phyloP scores from a whole-genome alignment of 257 asterid genomes.

The Salvia miltiorrhiza region DNA sequence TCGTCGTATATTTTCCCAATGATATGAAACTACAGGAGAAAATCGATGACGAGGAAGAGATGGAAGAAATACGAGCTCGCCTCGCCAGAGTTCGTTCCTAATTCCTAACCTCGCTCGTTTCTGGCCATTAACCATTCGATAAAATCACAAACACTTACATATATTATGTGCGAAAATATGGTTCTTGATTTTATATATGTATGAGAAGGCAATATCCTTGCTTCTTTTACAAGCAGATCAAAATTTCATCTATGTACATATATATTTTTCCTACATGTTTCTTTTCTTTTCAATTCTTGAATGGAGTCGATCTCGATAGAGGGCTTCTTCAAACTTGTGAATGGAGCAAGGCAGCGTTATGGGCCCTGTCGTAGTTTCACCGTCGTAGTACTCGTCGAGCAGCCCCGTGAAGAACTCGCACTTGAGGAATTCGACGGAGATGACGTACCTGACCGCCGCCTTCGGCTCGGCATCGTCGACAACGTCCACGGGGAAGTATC shows the following conservation, averaged over 20 bases:
- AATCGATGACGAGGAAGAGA: slow-evolving; percentile 85
- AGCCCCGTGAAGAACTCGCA: background rate
- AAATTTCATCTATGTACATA: background rate
- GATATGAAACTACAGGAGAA: slow-evolving; percentile 38
- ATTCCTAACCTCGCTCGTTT: background rate
- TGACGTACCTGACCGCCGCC: background rate
- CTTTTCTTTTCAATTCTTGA: background rate
- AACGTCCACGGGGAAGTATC: background rate
- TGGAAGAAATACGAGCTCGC: slow-evolving; percentile 91
- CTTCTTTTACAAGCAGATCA: background rate
- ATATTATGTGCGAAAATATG: background rate
- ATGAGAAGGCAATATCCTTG: background rate
- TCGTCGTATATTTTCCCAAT: background rate
- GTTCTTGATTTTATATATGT: background rate
- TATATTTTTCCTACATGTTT: background rate
- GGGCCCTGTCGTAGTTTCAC: background rate
- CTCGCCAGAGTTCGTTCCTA: slow-evolving; percentile 90
- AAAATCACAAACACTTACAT: background rate
- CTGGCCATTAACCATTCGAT: background rate
- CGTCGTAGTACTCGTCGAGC: background rate
- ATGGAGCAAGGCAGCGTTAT: background rate
- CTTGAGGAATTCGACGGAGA: background rate
- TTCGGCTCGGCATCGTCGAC: background rate
- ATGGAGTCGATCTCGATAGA: background rate
- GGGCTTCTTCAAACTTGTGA: background rate